Percentiles rank a stretch among this genome's conserved stretches.
Evolutionary conservation across 441 rosid genomes (phyloP).

Genomic region (Euphorbia corollata): DNA sequence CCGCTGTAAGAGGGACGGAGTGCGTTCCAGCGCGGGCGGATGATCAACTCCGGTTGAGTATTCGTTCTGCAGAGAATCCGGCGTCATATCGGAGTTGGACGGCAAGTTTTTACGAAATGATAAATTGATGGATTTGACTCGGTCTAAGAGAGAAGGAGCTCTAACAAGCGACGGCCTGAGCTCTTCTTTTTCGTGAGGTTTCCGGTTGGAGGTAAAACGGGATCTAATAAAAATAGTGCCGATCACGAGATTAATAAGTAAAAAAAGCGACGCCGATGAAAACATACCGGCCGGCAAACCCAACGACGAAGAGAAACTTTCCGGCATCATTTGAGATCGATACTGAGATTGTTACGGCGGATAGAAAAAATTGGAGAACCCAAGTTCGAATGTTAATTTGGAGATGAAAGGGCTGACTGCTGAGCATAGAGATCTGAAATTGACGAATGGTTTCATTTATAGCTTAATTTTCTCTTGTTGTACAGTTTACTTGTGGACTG

Average conservation of each 20-base stretch:
- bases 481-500: too few relatives aligned
- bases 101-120: background rate
- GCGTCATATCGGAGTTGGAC: background rate
- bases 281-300: slow-evolving; percentile 16
- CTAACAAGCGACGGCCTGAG: slow-evolving; percentile 23
- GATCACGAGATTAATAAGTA: slow-evolving; percentile 58
- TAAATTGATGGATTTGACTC: slow-evolving; percentile 46
- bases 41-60: background rate
- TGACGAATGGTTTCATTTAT: too few relatives aligned
- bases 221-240: slow-evolving; percentile 54
- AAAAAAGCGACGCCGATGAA: slow-evolving; percentile 49
- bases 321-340: too few relatives aligned
- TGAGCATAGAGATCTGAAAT: too few relatives aligned
- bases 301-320: background rate
- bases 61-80: background rate
- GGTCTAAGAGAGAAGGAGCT: slow-evolving; percentile 38
- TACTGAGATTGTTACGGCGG: too few relatives aligned
- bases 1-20: slow-evolving; percentile 15
- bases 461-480: too few relatives aligned
- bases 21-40: slow-evolving; percentile 6
- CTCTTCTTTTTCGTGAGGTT: background rate
- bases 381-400: too few relatives aligned
- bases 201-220: slow-evolving; percentile 26
- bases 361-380: too few relatives aligned
- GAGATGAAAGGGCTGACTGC: too few relatives aligned